phyloP scores from a whole-genome alignment of 257 asterid species.

The Coffea canephora region DNA sequence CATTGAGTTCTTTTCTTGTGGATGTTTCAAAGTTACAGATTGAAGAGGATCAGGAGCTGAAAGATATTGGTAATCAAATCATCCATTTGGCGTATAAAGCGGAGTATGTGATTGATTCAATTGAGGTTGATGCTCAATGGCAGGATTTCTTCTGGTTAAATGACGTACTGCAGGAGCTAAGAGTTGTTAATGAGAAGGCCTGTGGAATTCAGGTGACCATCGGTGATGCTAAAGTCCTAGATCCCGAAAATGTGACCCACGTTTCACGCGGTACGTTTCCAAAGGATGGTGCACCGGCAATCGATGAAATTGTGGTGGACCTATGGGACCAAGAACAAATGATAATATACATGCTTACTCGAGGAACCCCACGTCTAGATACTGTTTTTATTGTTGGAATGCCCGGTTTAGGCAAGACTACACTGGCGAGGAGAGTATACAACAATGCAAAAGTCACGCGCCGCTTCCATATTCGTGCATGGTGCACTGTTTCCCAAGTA shows the following conservation, averaged over 20 bases:
- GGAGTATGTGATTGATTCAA: too few species aligned
- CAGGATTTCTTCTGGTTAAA: background rate
- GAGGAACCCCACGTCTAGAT: background rate
- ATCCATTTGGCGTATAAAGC: constrained; percentile 2
- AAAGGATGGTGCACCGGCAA: background rate
- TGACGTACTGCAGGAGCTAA: background rate
- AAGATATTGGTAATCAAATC: background rate
- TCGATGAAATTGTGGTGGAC: background rate
- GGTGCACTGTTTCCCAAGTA: constrained; percentile 27
- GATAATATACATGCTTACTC: background rate
- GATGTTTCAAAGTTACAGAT: background rate
- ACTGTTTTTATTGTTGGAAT: too few species aligned
- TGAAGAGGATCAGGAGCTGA: background rate
- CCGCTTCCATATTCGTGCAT: too few species aligned
- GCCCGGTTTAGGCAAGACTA: background rate
- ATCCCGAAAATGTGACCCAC: background rate
- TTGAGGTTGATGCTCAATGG: background rate
- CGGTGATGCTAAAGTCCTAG: too few species aligned
- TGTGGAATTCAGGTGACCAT: background rate
- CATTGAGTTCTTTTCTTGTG: too few species aligned
- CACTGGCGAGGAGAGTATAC: too few species aligned
- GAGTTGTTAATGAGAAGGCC: too few species aligned
- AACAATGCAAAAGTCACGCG: too few species aligned
- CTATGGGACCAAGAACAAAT: background rate
- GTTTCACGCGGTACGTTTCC: background rate